A percentile compares a stretch with the other conserved stretches of the same genome.
These are phyloP conservation scores for Takashimella koratensis DNA, from an alignment of 1,284 basidiomycete genomes.

Conservation along the genomic window DNA sequence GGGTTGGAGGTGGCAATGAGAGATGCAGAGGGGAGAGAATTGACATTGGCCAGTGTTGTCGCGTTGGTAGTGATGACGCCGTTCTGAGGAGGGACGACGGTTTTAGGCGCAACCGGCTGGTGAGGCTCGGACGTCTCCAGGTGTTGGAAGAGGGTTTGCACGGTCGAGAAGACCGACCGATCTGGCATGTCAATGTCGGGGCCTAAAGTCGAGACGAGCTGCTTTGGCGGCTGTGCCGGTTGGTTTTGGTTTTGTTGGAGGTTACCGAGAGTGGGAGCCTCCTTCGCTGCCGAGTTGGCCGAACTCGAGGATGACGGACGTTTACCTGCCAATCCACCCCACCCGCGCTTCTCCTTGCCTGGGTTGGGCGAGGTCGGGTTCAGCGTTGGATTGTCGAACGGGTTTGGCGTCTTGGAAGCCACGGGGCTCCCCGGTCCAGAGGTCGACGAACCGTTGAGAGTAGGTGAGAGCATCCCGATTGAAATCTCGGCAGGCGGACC, in stretches of 20 bases:
- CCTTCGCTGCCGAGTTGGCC: constrained; percentile 2
- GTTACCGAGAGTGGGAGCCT: constrained; percentile 21
- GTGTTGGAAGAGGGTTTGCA: constrained; percentile 82
- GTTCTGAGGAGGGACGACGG: constrained; percentile 10
- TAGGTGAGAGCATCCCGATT: constrained; percentile 5
- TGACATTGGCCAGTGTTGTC: constrained; percentile 18
- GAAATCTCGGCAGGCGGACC: constrained; percentile 21
- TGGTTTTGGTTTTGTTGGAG: constrained; percentile 24
- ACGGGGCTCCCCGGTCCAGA: constrained; percentile 15
- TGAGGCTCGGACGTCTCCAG: constrained; percentile 54
- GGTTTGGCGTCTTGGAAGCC: constrained; percentile 21
- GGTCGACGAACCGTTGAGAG: constrained; percentile 1
- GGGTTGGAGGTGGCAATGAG: constrained; percentile 11
- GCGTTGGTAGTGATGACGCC: neutral
- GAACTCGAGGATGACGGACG: constrained; percentile 14
- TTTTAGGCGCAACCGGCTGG: constrained; percentile 39
- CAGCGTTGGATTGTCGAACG: constrained; percentile 24
- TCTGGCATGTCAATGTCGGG: constrained; percentile 59
- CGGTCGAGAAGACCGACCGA: constrained; percentile 77
- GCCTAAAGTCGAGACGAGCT: neutral
- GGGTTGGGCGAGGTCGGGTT: constrained; percentile 6
- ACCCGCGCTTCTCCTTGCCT: constrained; percentile 24
- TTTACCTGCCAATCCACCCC: constrained; percentile 12
- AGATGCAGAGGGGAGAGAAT: constrained; percentile 30
- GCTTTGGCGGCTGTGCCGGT: constrained; percentile 4